phyloP scores from a whole-genome alignment of 306 rosid species.

The Quercus engelmannii region DNA sequence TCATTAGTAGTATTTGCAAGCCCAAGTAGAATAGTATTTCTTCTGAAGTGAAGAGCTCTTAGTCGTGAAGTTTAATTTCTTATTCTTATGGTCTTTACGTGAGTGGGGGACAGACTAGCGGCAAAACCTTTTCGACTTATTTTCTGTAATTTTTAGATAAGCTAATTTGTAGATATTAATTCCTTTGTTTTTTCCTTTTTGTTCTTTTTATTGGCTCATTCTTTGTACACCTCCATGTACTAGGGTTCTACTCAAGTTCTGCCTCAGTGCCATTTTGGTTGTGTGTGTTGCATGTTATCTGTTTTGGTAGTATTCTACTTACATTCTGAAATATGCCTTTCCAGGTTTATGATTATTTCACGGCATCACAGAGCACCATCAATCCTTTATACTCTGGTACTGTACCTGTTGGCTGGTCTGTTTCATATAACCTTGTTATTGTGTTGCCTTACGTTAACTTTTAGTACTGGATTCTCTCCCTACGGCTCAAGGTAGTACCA shows the following conservation, averaged over 20 bases:
- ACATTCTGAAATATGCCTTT: slow-evolving; percentile 36
- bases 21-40: not conserved
- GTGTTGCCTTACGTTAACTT: not conserved
- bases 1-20: not conserved
- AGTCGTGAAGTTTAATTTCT: no score
- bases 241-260: not conserved
- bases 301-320: slow-evolving; percentile 20
- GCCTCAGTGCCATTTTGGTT: not conserved
- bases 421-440: slow-evolving; percentile 9
- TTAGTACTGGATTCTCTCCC: not conserved
- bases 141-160: no score
- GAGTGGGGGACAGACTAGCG: no score
- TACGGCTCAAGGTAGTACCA: not conserved
- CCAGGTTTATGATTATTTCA: slow-evolving; percentile 88
- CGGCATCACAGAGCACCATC: slow-evolving; percentile 67
- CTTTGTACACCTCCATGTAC: no score
- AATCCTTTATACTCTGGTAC: slow-evolving; percentile 87
- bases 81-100: no score
- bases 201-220: no score
- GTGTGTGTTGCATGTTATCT: not conserved
- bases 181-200: no score
- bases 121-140: no score
- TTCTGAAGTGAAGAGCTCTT: not conserved
- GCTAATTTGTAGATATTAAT: no score
- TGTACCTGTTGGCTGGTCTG: slow-evolving; percentile 21